Conservation (phyloP, 495 filamentous ascomycete genomes). For the Penicillium chermesinum region DNA sequence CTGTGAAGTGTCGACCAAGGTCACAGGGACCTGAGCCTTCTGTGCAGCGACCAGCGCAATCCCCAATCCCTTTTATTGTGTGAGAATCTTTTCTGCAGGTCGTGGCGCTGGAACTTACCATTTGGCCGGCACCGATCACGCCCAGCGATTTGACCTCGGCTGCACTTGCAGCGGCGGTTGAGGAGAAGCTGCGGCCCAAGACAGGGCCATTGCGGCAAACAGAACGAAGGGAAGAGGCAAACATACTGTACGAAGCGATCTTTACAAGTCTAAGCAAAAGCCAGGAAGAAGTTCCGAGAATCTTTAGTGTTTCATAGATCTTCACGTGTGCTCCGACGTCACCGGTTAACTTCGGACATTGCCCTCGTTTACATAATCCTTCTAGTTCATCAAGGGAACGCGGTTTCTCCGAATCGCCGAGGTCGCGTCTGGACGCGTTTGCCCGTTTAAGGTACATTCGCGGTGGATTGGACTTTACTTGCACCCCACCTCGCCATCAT, state of each 20-base stretch:
- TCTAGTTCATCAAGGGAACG: neutral
- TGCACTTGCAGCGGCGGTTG: slow-evolving; percentile 43
- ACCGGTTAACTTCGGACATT: slow-evolving; percentile 41
- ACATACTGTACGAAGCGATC: slow-evolving; percentile 22
- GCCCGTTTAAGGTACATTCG: slow-evolving; percentile 26
- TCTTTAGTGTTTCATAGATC: slow-evolving; percentile 9
- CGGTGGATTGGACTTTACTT: slow-evolving; percentile 2
- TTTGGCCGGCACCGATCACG: slow-evolving; percentile 93
- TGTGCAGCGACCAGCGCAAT: slow-evolving; percentile 93
- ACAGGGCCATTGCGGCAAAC: slow-evolving; percentile 27
- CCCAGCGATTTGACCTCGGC: slow-evolving; percentile 83
- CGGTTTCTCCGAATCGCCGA: slow-evolving; percentile 27
- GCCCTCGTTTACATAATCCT: neutral
- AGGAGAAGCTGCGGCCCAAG: slow-evolving; percentile 42
- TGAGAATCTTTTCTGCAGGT: slow-evolving; percentile 15
- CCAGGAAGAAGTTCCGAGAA: neutral
- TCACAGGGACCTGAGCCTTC: slow-evolving; percentile 78
- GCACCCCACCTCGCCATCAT: slow-evolving; percentile 23
- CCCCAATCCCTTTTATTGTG: slow-evolving; percentile 68
- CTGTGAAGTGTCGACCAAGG: slow-evolving; percentile 78
- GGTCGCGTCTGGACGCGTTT: slow-evolving; percentile 31
- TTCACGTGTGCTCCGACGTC: slow-evolving; percentile 35
- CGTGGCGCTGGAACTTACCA: slow-evolving; percentile 53
- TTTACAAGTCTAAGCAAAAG: neutral
- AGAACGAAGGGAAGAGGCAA: slow-evolving; percentile 30